A percentile compares a stretch with the other conserved stretches of the same genome.
phyloP scores from a whole-genome alignment of 352 stramenopile species.

The Peronospora destructor region DNA sequence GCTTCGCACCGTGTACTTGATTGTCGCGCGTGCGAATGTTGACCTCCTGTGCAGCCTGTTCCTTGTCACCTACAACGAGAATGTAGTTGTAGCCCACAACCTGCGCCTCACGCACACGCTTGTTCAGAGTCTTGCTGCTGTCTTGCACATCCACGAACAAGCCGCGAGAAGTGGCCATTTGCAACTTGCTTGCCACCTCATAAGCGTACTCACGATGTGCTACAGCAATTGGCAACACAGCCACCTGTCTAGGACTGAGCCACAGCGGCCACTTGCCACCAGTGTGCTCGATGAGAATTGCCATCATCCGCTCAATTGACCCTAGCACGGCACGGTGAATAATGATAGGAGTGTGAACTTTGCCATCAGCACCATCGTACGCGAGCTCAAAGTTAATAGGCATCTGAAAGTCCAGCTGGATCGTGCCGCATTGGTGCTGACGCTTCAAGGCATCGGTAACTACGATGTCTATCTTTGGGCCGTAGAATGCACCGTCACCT shows the following conservation, averaged over 20 bases:
- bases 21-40: slow-evolving; percentile 83
- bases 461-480: slow-evolving; percentile 97
- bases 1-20: slow-evolving; percentile 62
- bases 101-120: slow-evolving; percentile 72
- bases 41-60: slow-evolving; percentile 43
- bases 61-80: slow-evolving; percentile 71
- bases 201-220: slow-evolving; percentile 56
- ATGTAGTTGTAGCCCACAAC: slow-evolving; percentile 84
- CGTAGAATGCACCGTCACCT: slow-evolving; percentile 95
- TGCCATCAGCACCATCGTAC: slow-evolving; percentile 86
- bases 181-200: slow-evolving; percentile 39
- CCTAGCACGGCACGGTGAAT: slow-evolving; percentile 96
- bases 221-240: slow-evolving; percentile 63
- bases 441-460: slow-evolving; percentile 95
- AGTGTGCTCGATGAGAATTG: slow-evolving; percentile 95
- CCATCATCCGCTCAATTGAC: slow-evolving; percentile 97
- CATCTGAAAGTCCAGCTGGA: slow-evolving; percentile 98
- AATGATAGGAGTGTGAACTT: slow-evolving; percentile 93
- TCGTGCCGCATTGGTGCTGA: slow-evolving; percentile 95
- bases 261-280: slow-evolving; percentile 95
- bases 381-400: slow-evolving; percentile 93
- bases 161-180: slow-evolving; percentile 26
- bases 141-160: slow-evolving; percentile 70
- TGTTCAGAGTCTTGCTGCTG: slow-evolving; percentile 80
- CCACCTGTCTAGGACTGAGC: slow-evolving; percentile 83